Percentiles rank a stretch among this genome's conserved stretches.
These are phyloP conservation scores for Nitzschia sp. DNA, from an alignment of 108 stramenopile species.

Conservation along the genomic window DNA sequence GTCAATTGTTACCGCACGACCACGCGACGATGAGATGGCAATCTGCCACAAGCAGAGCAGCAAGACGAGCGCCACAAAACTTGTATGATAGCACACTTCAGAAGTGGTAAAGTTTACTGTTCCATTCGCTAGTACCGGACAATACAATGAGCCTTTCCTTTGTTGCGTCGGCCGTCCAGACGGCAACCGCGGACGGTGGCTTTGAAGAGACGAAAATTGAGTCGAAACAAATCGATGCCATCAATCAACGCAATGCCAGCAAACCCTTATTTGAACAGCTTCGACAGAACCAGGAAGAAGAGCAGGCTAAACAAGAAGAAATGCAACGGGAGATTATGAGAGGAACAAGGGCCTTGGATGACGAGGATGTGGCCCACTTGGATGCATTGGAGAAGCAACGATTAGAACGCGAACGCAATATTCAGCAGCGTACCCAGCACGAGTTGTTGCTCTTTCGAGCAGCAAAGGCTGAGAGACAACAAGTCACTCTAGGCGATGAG, in stretches of 20 bases:
- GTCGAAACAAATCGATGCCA: slow-evolving; percentile 39
- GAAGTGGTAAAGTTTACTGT: too few relatives aligned
- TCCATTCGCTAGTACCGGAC: too few relatives aligned
- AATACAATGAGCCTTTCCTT: slow-evolving; percentile 91
- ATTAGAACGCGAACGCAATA: slow-evolving; percentile 42
- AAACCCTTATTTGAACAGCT: slow-evolving; percentile 89
- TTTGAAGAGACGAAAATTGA: slow-evolving; percentile 77
- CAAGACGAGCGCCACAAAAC: too few relatives aligned
- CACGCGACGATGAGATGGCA: too few relatives aligned
- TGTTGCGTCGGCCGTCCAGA: slow-evolving; percentile 83
- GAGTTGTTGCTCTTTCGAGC: slow-evolving; percentile 77
- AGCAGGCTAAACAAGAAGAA: slow-evolving; percentile 70
- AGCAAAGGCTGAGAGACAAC: slow-evolving; percentile 52
- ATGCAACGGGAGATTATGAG: slow-evolving; percentile 63
- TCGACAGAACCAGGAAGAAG: slow-evolving; percentile 74
- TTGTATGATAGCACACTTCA: too few relatives aligned
- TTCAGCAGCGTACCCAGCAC: slow-evolving; percentile 51
- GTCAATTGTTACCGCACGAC: too few relatives aligned
- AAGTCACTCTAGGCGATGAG: slow-evolving; percentile 13
- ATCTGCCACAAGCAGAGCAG: too few relatives aligned
- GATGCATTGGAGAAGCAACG: slow-evolving; percentile 60
- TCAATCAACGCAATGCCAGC: slow-evolving; percentile 46
- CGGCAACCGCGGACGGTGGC: slow-evolving; percentile 74
- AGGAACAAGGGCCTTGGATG: slow-evolving; percentile 71
- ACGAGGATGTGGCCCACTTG: slow-evolving; percentile 84